Base-by-base conservation (phyloP, 108 stramenopile genomes). In the Nitzschia inconspicua region DNA sequence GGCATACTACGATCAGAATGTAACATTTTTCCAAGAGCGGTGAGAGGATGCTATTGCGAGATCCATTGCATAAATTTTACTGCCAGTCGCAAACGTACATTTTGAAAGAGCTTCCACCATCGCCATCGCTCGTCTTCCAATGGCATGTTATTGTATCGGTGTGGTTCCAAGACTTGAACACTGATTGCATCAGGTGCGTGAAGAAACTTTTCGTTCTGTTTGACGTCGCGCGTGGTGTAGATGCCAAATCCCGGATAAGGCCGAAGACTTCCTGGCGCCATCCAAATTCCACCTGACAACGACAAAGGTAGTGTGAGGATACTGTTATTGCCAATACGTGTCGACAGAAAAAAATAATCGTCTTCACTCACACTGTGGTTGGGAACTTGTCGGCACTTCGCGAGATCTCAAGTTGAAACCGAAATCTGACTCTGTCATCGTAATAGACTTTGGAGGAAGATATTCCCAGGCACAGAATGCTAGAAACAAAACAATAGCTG, bases 241-340 rank as follows among this genome's bases (percentile, higher is more conserved):
- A 54, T 54, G 5, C 53, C 53, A 31, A 36, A 54, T 29, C 48
- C 48, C 4, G 48, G 48, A 10, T 49, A 49, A 9, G 48, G 48
- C 25, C 16, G 16, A 2, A 49, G 48, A 24, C 29, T 29, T 16
- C 29, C 27, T 2, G 48, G 48, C n/a, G 48, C 48, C 48, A 49
- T 49, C 48, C 48, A 49, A 49, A 49, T 49, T 49, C 48, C 48
- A 29, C 48, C 48, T 49, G 2, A n/a, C n/a, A n/a, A n/a, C n/a
- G n/a, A n/a, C n/a, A n/a, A n/a, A n/a, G n/a, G n/a, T n/a, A n/a
- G n/a, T n/a, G n/a, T n/a, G n/a, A n/a, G n/a, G n/a, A n/a, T n/a
- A n/a, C n/a, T n/a, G n/a, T n/a, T n/a, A n/a, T n/a, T n/a, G n/a
- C n/a, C n/a, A n/a, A n/a, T n/a, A n/a, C n/a, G n/a, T n/a, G n/a